These are phyloP conservation scores for Hyaloperonospora arabidopsidis DNA, from an alignment of 352 stramenopile species.

Conservation along the genomic window DNA sequence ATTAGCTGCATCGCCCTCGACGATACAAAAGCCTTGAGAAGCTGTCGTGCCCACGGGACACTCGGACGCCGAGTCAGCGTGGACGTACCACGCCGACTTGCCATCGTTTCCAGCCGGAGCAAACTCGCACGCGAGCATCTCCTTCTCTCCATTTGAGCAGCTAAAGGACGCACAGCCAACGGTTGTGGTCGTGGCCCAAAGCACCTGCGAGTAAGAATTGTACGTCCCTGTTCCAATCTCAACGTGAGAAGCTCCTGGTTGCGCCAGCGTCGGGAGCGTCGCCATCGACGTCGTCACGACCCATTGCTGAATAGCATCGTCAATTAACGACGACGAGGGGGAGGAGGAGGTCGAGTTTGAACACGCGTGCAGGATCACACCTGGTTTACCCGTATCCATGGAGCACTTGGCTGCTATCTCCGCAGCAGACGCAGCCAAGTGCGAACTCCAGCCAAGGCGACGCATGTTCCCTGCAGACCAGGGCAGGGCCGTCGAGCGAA, in stretches of 20 bases:
- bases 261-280: constrained; percentile 35
- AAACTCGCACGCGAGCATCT: constrained; percentile 60
- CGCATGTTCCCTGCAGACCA: constrained; percentile 62
- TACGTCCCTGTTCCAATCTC: constrained; percentile 49
- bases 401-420: constrained; percentile 35
- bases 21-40: constrained; percentile 40
- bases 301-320: constrained; percentile 53
- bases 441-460: constrained; percentile 49
- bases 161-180: constrained; percentile 53
- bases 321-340: constrained; percentile 30
- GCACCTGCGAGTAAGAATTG: constrained; percentile 68
- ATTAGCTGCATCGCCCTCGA: constrained; percentile 40
- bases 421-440: constrained; percentile 35
- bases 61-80: constrained; percentile 35
- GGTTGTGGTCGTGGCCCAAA: constrained; percentile 54
- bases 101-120: constrained; percentile 45
- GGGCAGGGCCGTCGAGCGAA: constrained; percentile 60
- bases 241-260: constrained; percentile 37
- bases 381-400: constrained; percentile 19
- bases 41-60: constrained; percentile 46
- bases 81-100: constrained; percentile 49
- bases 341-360: constrained; percentile 12
- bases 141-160: constrained; percentile 31
- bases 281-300: constrained; percentile 44
- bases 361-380: constrained; percentile 46